A percentile compares a stretch with the other conserved stretches of the same genome.
These are phyloP conservation scores for Nannizziopsis barbatae DNA, from an alignment of 2,329 filamentous ascomycete genomes.

Conservation along the genomic window DNA sequence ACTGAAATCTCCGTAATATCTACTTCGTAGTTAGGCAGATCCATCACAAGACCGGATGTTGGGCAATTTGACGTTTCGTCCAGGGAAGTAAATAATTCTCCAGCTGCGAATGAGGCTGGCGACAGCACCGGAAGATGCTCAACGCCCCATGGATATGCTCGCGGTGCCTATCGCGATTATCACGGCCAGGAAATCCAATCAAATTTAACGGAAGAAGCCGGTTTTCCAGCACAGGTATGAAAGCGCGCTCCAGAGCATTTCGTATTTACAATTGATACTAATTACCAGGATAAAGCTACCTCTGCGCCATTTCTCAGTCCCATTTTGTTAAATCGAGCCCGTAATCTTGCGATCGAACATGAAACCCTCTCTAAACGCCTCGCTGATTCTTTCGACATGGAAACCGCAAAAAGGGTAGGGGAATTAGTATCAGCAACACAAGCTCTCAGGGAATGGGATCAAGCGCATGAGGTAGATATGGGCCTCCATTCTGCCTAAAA, in stretches of 20 bases:
- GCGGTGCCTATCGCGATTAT: conserved; percentile 35
- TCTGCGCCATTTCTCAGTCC: conserved; percentile 36
- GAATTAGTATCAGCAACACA: conserved; percentile 44
- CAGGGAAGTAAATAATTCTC: no score
- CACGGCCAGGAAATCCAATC: conserved; percentile 24
- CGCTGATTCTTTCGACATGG: conserved; percentile 44
- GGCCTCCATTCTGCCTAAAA: not conserved
- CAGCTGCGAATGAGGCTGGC: not conserved
- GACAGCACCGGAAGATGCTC: conserved; percentile 27
- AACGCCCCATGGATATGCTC: conserved; percentile 37
- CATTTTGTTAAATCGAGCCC: conserved; percentile 46
- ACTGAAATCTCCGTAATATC: no score
- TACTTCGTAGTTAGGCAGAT: no score
- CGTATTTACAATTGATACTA: not conserved
- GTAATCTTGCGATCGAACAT: conserved; percentile 46
- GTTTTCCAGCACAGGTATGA: conserved; percentile 24
- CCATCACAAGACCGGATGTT: no score
- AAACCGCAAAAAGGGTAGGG: conserved; percentile 47
- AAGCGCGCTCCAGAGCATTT: not conserved
- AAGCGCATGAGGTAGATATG: conserved; percentile 43
- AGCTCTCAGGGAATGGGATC: conserved; percentile 47
- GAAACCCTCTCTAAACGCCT: conserved; percentile 42
- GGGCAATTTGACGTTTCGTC: no score
- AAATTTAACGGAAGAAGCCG: conserved; percentile 19
- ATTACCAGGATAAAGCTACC: not conserved